phyloP scores from a whole-genome alignment of 805 yeast genomes.

The Pichia insulana region DNA sequence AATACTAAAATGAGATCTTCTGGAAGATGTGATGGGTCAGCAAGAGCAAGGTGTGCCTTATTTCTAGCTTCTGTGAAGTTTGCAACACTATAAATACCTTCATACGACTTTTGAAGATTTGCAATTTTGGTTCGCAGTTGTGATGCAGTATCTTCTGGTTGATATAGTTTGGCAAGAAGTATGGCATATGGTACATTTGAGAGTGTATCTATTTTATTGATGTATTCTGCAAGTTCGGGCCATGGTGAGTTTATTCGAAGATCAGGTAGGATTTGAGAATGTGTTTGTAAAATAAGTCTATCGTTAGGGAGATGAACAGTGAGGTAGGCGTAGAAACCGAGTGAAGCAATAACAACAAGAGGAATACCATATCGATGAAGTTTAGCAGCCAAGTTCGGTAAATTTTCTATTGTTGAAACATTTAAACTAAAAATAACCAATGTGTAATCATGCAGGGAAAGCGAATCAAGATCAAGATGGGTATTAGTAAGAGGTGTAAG shows the following conservation, averaged over 20 bases:
- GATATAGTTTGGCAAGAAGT: slow-evolving; percentile 47
- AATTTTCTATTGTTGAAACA: no score
- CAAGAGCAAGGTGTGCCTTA: no score
- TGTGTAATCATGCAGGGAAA: no score
- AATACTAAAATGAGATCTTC: background rate
- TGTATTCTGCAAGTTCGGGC: slow-evolving; percentile 49
- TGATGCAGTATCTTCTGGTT: slow-evolving; percentile 27
- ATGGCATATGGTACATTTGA: slow-evolving; percentile 67
- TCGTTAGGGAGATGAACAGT: slow-evolving; percentile 41
- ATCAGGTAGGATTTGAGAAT: slow-evolving; percentile 48
- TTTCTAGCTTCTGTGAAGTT: background rate
- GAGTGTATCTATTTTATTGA: slow-evolving; percentile 44
- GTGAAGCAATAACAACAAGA: slow-evolving; percentile 38
- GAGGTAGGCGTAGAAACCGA: slow-evolving; percentile 61
- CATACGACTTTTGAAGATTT: no score
- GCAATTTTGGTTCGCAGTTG: slow-evolving; percentile 13
- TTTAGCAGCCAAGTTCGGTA: slow-evolving; percentile 5
- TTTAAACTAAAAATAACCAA: no score
- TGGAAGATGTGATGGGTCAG: background rate
- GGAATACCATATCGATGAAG: slow-evolving; percentile 45
- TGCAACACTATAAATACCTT: slow-evolving; percentile 20
- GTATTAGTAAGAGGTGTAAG: slow-evolving; percentile 28
- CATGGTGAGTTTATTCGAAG: slow-evolving; percentile 64
- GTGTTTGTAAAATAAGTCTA: slow-evolving; percentile 68
- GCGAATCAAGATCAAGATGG: background rate